phyloP scores from a whole-genome alignment of 768 basidiomycete species.

The Tricholoma sp. region DNA sequence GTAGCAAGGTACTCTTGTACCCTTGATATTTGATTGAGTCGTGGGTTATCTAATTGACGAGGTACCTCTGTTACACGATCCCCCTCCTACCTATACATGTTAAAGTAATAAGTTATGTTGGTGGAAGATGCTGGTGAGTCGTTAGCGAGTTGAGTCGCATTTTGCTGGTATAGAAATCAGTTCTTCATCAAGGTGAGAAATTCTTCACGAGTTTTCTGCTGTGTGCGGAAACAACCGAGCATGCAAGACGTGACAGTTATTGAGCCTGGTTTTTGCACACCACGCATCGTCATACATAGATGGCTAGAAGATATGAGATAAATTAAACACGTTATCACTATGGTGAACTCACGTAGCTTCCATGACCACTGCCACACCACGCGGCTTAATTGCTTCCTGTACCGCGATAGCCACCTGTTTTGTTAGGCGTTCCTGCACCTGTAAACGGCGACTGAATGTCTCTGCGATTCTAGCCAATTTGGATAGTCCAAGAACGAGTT shows the following conservation, averaged over 20 bases:
- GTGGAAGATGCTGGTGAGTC: conserved; percentile 17
- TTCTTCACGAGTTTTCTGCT: conserved; percentile 97
- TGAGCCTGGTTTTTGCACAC: conserved; percentile 97
- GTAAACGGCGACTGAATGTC: conserved; percentile 91
- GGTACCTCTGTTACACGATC: not conserved
- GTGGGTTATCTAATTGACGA: conserved; percentile 3
- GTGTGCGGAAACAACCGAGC: conserved; percentile 97
- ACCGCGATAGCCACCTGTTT: conserved; percentile 98
- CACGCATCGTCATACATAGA: conserved; percentile 99
- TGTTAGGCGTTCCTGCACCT: conserved; percentile 96
- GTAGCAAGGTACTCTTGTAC: conserved; percentile 9
- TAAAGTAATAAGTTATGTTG: conserved; percentile 21
- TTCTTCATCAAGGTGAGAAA: conserved; percentile 82
- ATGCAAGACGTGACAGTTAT: conserved; percentile 96
- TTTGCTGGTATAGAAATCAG: conserved; percentile 13
- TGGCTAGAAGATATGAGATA: conserved; percentile 47
- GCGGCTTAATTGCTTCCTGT: conserved; percentile 95
- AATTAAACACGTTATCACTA: conserved; percentile 3
- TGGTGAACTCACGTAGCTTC: conserved; percentile 75
- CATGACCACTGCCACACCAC: conserved; percentile 99
- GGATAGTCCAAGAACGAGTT: conserved; percentile 89
- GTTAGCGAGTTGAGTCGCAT: conserved; percentile 19
- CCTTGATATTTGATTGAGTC: conserved; percentile 8
- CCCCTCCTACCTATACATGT: conserved; percentile 9
- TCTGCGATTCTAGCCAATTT: conserved; percentile 97